Conservation (phyloP, 805 yeast genomes). For the Blastobotrys parvus region DNA sequence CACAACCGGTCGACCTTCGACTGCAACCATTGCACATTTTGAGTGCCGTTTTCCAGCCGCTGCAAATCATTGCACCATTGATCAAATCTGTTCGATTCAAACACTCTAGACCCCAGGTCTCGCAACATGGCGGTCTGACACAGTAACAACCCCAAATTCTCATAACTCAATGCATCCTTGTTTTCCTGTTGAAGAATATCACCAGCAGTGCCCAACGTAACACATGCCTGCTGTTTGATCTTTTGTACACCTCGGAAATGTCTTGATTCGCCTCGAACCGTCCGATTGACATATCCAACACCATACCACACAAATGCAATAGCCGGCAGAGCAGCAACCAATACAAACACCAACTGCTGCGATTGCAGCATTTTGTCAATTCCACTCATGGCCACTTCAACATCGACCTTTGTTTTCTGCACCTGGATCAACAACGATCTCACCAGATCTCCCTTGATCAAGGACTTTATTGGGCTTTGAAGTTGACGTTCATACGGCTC, state of each 20-base stretch:
- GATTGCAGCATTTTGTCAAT: constrained; percentile 73
- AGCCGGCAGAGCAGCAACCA: constrained; percentile 78
- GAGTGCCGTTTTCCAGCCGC: constrained; percentile 37
- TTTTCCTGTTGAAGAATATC: constrained; percentile 16
- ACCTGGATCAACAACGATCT: constrained; percentile 79
- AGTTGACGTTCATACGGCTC: constrained; percentile 71
- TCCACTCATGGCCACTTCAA: constrained; percentile 80
- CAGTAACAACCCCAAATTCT: constrained; percentile 52
- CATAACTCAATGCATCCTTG: constrained; percentile 17
- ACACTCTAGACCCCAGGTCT: constrained; percentile 36
- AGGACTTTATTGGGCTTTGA: constrained; percentile 54
- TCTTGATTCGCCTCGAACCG: constrained; percentile 11
- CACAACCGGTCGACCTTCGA: not conserved
- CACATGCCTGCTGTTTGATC: constrained; percentile 29
- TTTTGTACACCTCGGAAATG: constrained; percentile 7
- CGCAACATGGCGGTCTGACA: constrained; percentile 57
- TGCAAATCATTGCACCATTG: constrained; percentile 59
- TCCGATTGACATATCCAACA: constrained; percentile 17
- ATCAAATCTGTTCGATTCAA: constrained; percentile 42
- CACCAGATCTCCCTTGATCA: constrained; percentile 61
- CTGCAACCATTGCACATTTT: not conserved
- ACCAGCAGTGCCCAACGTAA: constrained; percentile 39
- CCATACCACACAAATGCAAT: constrained; percentile 39
- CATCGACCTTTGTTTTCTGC: constrained; percentile 96
- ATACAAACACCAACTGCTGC: constrained; percentile 90